phyloP scores from a whole-genome alignment of 2,329 filamentous ascomycete species.

The Aureobasidium mangrovei region DNA sequence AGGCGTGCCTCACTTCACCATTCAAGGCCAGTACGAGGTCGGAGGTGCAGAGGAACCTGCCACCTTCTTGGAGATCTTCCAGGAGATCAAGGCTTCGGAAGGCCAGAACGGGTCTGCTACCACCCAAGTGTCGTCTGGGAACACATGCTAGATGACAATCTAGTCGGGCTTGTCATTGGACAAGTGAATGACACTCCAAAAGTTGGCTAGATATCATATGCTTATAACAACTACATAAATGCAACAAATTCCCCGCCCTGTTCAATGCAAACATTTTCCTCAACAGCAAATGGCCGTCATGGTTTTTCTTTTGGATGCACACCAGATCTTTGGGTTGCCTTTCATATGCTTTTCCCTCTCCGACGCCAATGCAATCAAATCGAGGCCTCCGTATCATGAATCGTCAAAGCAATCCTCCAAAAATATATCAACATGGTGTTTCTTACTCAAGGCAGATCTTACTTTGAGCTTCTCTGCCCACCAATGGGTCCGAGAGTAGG shows the following conservation, averaged over 20 bases:
- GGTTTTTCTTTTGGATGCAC: not conserved
- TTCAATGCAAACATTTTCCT: too few relatives aligned
- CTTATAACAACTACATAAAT: too few relatives aligned
- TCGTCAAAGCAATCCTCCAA: slow-evolving; percentile 6
- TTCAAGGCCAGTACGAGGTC: slow-evolving; percentile 59
- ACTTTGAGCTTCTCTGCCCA: slow-evolving; percentile 11
- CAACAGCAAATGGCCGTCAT: too few relatives aligned
- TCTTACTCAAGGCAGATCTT: not conserved
- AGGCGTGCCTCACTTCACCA: slow-evolving; percentile 67
- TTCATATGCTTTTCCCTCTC: not conserved
- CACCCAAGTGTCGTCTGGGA: slow-evolving; percentile 8
- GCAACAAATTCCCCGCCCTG: too few relatives aligned
- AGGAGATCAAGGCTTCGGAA: slow-evolving; percentile 45
- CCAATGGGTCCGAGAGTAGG: slow-evolving; percentile 15
- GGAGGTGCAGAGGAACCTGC: slow-evolving; percentile 60
- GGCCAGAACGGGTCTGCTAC: not conserved
- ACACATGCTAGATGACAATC: slow-evolving; percentile 1
- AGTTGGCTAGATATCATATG: too few relatives aligned
- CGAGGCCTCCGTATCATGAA: slow-evolving; percentile 7
- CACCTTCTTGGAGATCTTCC: slow-evolving; percentile 58
- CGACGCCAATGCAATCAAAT: not conserved
- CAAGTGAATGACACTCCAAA: too few relatives aligned
- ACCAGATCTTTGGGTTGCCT: not conserved
- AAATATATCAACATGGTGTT: slow-evolving; percentile 3
- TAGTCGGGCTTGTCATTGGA: too few relatives aligned